Base-by-base conservation (phyloP, 1,284 basidiomycete genomes). In the Ganoderma meredithae region DNA sequence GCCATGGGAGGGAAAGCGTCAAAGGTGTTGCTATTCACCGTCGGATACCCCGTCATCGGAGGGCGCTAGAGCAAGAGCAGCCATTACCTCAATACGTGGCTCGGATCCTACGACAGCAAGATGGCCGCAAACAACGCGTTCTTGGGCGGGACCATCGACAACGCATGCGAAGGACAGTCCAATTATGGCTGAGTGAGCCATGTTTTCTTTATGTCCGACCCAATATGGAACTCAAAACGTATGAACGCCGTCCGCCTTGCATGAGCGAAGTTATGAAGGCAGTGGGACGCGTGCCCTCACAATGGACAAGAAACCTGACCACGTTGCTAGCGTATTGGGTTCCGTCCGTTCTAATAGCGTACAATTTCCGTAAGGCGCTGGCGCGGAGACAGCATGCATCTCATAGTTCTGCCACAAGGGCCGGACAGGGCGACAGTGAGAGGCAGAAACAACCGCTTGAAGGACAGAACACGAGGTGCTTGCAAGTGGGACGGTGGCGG, bases 71-170 rank as follows among this genome's bases (percentile, higher is more conserved):
- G 52, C 43, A 22, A 25, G n/a, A 25, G 52, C 43, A 22, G 17
- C 43, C 13, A 60, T 69, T 62, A 69, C 31, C 64, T 69, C 67
- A 65, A 63, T 56, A n/a, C 36, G 25, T 63, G 17, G 61, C 19
- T 39, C 67, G 64, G 67, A 69, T 63, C 67, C 64, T 65, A 44
- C 12, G 33, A 27, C 43, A 9, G 44, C 36, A 13, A n/a, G 44
- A 17, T 27, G 12, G 6, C 27, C 27, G 27, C 44, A 36, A 22
- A 44, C 27, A 63, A 15, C 33, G 53, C n/a, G 47, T 59, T 40
- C 55, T 17, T 43, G 53, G 43, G 39, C 33, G 60, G 40, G 31
- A 60, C 36, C 27, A 60, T 41, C 33, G 36, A n/a, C 43, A 44
- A 36, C 36, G 41, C 52, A 63, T 67, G 62, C 53, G 60, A 67